Evolutionary conservation across 768 basidiomycete species (phyloP), one percentile per base, ranked within the genome.

Genomic region (Naganishia friedmannii): DNA sequence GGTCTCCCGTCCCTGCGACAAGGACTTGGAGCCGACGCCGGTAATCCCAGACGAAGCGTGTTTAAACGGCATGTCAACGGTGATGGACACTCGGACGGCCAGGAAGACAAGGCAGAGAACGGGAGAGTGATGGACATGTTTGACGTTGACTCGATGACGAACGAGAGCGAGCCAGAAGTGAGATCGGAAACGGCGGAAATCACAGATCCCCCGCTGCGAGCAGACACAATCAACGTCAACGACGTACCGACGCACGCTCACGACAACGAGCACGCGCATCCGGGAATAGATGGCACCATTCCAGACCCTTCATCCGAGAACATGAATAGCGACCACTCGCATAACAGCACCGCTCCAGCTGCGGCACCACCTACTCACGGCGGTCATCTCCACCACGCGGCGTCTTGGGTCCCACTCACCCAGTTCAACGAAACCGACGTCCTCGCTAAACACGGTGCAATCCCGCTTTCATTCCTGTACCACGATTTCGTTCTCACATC

Each of bases 391-490:
- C 37, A 53, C 34, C 69, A 70, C 32, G 42, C 48, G 37, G 23
- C 32, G 42, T 32, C 31, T 39, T 53, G 53, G 19, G 65, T 75
- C 1, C 73, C 78, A 3, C 73, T 75, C 10, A 48, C 69, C 28
- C 69, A 70, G 10, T 68, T 94, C 67, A 91, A 94, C 79, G 93
- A 93, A 77, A 89, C 90, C 0, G 87, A 89, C 66, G 82, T 93
- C 57, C 82, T 86, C 37, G 77, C 86, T 73, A 81, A 83, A 67
- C 91, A 93, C 78, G 78, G 83, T 0, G 87, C 88, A 0, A 90
- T 89, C 0, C 90, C 90, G 0, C 87, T 88, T 0, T 92, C 91
- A 2, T 95, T 92, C 80, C 92, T 87, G 80, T 88, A 89, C 17
- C 85, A 89, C 73, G 93, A 94, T 79, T 85, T 39, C 19, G 31